Base-by-base conservation (phyloP, 2,329 filamentous ascomycete species). In the Fusarium miscanthi region DNA sequence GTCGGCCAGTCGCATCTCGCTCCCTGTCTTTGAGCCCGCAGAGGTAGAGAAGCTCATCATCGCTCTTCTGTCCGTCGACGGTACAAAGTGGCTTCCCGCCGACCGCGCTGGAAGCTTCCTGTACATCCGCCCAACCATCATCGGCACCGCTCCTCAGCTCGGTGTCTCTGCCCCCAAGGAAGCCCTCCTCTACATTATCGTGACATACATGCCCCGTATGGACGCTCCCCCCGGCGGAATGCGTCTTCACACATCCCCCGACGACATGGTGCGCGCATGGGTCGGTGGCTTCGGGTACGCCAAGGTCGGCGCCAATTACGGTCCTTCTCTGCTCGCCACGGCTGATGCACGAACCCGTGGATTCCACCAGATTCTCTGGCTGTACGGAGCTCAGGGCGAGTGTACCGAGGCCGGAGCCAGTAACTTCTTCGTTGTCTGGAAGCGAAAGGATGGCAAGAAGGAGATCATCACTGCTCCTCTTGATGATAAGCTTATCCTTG, bases 271-370 rank as follows among this genome's bases (percentile, higher is more conserved):
- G 64, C 92, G 95, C 73, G 94, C 95, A 17, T 98, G 95, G 95
- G 94, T 94, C 25, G 95, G 95, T 69, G 95, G 95, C 14, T 97
- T 97, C 81, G 95, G 95, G 2, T 95, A 92, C 79, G 94, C 94
- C 68, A 98, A 98, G 84, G 89, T 98, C 38, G 95, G 95, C 60
- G 95, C 95, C 69, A 98, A 97, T 86, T 98, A 97, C 81, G 95
- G 95, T 0, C 95, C 95, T 23, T 91, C 89, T 25, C 87, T 98
- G 59, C 86, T 94, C 59, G 93, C 94, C 7, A 94, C 94, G 53
- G 87, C 87, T 23, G 92, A 95, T 81, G 95, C 95, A 6, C 85
- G 90, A 62, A 85, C 84, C 16, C 84, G 88, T 43, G 95, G 95
- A 0, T 98, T 90, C 82, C 89, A 95, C 79, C 95, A 98, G 86